These are phyloP conservation scores for Cucurbita moschata DNA, from an alignment of 306 rosid genomes.

Conservation along the genomic window DNA sequence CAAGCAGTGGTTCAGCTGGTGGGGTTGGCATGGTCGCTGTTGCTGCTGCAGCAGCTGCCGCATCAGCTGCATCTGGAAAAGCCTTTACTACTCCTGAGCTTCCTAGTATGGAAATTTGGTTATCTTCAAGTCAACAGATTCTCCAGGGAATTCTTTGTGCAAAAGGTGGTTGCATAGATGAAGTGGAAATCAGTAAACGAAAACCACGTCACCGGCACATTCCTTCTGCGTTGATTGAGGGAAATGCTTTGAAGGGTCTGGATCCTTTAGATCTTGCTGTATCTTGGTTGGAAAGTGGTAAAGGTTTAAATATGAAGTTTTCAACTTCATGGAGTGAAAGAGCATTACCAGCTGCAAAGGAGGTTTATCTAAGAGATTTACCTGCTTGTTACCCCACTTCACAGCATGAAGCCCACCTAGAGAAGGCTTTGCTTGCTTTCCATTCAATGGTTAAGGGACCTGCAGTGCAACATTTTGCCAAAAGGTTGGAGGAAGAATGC, in stretches of 20 bases:
- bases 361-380: constrained; percentile 72
- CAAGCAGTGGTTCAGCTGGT: constrained; percentile 53
- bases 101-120: constrained; percentile 72
- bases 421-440: constrained; percentile 62
- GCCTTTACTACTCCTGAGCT: constrained; percentile 54
- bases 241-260: constrained; percentile 26
- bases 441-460: constrained; percentile 72
- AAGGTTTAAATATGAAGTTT: constrained; percentile 56
- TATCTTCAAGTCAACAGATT: constrained; percentile 55
- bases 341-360: constrained; percentile 65
- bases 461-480: constrained; percentile 50
- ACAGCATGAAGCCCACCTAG: constrained; percentile 53
- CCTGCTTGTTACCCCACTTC: constrained; percentile 69
- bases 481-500: constrained; percentile 71
- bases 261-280: constrained; percentile 64
- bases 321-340: constrained; percentile 75
- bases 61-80: constrained; percentile 70
- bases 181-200: constrained; percentile 45
- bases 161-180: constrained; percentile 69
- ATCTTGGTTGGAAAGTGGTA: constrained; percentile 72
- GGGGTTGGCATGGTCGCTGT: constrained; percentile 90
- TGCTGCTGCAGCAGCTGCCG: constrained; percentile 87
- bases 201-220: constrained; percentile 46
- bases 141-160: constrained; percentile 62
- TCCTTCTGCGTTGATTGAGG: constrained; percentile 32